phyloP scores from a whole-genome alignment of 2,329 filamentous ascomycete species.

The Teratosphaeriaceae sp. region DNA sequence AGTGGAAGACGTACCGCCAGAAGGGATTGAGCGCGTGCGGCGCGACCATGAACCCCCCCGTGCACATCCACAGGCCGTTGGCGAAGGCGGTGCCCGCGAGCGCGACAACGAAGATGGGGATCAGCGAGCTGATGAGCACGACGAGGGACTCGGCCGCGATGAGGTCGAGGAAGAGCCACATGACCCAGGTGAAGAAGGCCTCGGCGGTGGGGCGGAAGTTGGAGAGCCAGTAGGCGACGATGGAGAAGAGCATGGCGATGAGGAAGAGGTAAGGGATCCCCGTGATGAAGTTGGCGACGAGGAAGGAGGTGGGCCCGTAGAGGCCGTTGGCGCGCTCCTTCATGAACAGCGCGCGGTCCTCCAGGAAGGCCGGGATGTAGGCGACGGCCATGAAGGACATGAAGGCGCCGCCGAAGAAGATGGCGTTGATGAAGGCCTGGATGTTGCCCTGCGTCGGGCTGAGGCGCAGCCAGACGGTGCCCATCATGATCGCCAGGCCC shows the following conservation, averaged over 20 bases:
- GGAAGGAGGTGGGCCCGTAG: slow-evolving; percentile 66
- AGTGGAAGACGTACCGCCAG: slow-evolving; percentile 82
- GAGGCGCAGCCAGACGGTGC: slow-evolving; percentile 77
- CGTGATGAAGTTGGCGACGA: slow-evolving; percentile 74
- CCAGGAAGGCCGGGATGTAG: slow-evolving; percentile 77
- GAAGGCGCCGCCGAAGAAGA: slow-evolving; percentile 51
- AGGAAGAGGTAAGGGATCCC: slow-evolving; percentile 75
- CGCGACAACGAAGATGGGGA: slow-evolving; percentile 73
- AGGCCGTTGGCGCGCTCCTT: slow-evolving; percentile 79
- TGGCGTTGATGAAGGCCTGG: slow-evolving; percentile 74
- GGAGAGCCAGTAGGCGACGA: slow-evolving; percentile 71
- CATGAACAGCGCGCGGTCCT: slow-evolving; percentile 64
- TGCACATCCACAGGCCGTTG: slow-evolving; percentile 86
- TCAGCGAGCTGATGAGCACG: slow-evolving; percentile 64
- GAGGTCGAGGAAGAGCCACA: slow-evolving; percentile 82
- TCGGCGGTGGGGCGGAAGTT: slow-evolving; percentile 61
- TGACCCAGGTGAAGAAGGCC: slow-evolving; percentile 70
- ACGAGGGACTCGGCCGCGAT: slow-evolving; percentile 77
- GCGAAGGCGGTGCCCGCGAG: slow-evolving; percentile 76
- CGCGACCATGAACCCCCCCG: slow-evolving; percentile 74
- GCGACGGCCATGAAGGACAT: slow-evolving; percentile 58
- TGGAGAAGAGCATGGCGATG: slow-evolving; percentile 68
- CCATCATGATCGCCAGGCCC: slow-evolving; percentile 76
- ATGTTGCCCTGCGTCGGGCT: slow-evolving; percentile 63
- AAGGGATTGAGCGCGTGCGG: slow-evolving; percentile 69